Conservation (phyloP, 805 yeast species). For the Schwanniomyces polymorphus region DNA sequence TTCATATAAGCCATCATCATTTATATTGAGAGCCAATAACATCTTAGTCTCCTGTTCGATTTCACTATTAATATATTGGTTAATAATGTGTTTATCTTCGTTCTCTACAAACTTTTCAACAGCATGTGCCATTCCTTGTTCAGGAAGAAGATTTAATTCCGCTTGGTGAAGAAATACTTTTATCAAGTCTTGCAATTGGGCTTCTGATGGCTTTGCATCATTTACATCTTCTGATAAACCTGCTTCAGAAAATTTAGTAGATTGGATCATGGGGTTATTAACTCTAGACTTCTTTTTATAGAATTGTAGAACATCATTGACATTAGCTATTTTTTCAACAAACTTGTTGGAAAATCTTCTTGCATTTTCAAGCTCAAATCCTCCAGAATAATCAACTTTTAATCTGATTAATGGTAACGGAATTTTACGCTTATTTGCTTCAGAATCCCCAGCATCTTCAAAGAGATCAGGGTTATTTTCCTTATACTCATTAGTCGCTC, state of each 20-base stretch:
- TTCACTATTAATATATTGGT: constrained; percentile 60
- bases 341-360: constrained; percentile 85
- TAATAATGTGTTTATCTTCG: constrained; percentile 75
- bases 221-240: constrained; percentile 11
- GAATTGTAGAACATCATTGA: constrained; percentile 79
- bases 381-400: constrained; percentile 86
- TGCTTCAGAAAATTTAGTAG: constrained; percentile 13
- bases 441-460: constrained; percentile 15
- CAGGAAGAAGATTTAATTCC: constrained; percentile 69
- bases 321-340: constrained; percentile 88
- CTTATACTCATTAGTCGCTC: constrained; percentile 54
- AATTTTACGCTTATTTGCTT: constrained; percentile 16
- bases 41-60: constrained; percentile 51
- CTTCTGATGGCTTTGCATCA: constrained; percentile 19
- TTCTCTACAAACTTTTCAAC: constrained; percentile 72
- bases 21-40: constrained; percentile 43
- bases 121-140: constrained; percentile 71
- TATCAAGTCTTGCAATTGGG: constrained; percentile 63
- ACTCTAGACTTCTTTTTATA: constrained; percentile 47
- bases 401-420: constrained; percentile 83
- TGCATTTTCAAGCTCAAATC: constrained; percentile 89
- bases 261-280: constrained; percentile 16
- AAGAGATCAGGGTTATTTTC: constrained; percentile 27
- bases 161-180: constrained; percentile 61
- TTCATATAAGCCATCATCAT: constrained; percentile 35